These are phyloP conservation scores for Monosporascus cannonballus DNA, from an alignment of 2,329 filamentous ascomycete genomes.

Conservation along the genomic window DNA sequence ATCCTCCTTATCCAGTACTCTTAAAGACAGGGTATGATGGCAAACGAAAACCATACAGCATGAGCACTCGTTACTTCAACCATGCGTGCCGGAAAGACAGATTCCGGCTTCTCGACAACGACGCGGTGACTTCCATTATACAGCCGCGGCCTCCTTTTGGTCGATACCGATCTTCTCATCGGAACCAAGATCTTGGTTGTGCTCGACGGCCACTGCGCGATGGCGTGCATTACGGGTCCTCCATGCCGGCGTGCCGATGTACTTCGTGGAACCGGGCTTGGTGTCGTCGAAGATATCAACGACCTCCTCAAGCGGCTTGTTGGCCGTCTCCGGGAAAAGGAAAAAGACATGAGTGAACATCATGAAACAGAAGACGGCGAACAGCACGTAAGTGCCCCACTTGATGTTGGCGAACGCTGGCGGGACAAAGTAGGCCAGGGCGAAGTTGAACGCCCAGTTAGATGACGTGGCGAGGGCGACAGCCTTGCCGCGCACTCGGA, in stretches of 20 bases:
- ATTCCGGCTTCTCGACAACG: background rate
- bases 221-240: slow-evolving; percentile 32
- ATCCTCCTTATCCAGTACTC: too few species aligned
- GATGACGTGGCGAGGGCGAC: slow-evolving; percentile 45
- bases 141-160: slow-evolving; percentile 10
- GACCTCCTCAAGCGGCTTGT: slow-evolving; percentile 49
- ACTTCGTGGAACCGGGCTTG: slow-evolving; percentile 28
- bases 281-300: slow-evolving; percentile 40
- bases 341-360: slow-evolving; percentile 49
- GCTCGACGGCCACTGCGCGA: slow-evolving; percentile 24
- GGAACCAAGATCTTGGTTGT: slow-evolving; percentile 23
- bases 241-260: slow-evolving; percentile 36
- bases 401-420: slow-evolving; percentile 38
- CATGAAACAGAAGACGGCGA: slow-evolving; percentile 44
- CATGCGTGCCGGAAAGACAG: background rate
- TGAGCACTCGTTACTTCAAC: background rate
- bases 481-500: slow-evolving; percentile 44
- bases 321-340: slow-evolving; percentile 50
- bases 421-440: slow-evolving; percentile 42
- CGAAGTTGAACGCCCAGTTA: slow-evolving; percentile 47
- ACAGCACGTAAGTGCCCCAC: slow-evolving; percentile 48
- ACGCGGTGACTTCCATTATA: background rate
- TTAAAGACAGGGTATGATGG: too few species aligned
- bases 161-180: slow-evolving; percentile 28
- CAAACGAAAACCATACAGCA: too few species aligned